A percentile compares a stretch with the other conserved stretches of the same genome.
phyloP scores from a whole-genome alignment of 768 basidiomycete genomes.

The Tulasnella sp. region DNA sequence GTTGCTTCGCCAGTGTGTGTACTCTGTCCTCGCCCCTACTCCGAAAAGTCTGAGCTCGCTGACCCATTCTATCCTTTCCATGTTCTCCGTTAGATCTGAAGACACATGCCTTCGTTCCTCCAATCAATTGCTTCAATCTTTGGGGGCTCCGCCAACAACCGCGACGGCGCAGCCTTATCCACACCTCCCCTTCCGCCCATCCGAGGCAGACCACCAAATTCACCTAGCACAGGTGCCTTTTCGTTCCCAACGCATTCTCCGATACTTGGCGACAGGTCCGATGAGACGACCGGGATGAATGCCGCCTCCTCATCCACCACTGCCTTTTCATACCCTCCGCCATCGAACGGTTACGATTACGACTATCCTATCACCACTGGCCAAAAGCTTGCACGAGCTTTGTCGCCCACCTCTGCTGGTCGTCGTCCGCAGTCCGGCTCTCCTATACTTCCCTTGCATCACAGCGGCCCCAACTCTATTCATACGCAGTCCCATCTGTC shows the following conservation, averaged over 20 bases:
- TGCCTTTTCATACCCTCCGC: conserved; percentile 70
- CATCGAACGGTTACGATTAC: conserved; percentile 57
- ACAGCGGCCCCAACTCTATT: conserved; percentile 39
- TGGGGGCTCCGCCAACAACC: conserved; percentile 10
- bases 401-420: conserved; percentile 33
- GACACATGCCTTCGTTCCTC: conserved; percentile 26
- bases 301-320: conserved; percentile 47
- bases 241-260: conserved; percentile 75
- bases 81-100: not conserved
- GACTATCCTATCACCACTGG: conserved; percentile 27
- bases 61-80: not conserved
- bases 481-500: conserved; percentile 30
- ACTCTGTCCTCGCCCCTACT: not conserved
- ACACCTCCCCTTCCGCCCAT: conserved; percentile 21
- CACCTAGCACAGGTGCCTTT: conserved; percentile 82
- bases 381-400: conserved; percentile 7
- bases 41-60: not conserved
- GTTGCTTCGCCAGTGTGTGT: not conserved
- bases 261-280: conserved; percentile 24
- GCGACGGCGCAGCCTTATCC: conserved; percentile 21
- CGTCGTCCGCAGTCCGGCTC: conserved; percentile 32
- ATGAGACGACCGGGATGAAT: conserved; percentile 32
- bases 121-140: conserved; percentile 28
- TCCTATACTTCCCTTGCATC: conserved; percentile 63
- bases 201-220: conserved; percentile 56